Percentiles rank a stretch among this genome's conserved stretches.
Conservation (phyloP, 441 rosid genomes). For the Corymbia calophylla region DNA sequence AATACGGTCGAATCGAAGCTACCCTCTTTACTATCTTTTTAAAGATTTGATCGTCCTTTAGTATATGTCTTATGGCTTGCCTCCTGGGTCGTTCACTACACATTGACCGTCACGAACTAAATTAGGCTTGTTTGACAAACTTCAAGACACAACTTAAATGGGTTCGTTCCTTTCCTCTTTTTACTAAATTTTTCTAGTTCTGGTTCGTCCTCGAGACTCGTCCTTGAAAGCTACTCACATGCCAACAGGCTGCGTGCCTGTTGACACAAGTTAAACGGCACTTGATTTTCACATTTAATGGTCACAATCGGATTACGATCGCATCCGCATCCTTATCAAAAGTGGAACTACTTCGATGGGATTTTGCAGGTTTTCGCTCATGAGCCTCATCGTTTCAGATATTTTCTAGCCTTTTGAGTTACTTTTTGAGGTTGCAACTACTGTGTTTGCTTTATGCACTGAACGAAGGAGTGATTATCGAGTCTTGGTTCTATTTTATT, state of each 20-base stretch:
- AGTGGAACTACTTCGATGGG: not conserved
- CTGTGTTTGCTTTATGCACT: not conserved
- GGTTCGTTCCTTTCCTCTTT: not conserved
- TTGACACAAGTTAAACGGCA: not conserved
- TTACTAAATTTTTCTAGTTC: not conserved
- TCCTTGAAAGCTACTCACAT: not conserved
- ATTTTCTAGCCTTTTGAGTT: not conserved
- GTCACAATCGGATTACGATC: not conserved
- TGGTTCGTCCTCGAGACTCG: not conserved
- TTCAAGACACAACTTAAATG: not conserved
- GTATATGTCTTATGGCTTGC: not conserved
- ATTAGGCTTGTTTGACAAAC: not conserved
- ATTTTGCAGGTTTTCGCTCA: not conserved
- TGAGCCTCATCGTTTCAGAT: not conserved
- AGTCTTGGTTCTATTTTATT: not conserved
- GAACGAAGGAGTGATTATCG: not conserved
- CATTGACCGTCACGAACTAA: not conserved
- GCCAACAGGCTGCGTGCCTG: not conserved
- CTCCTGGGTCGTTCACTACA: not conserved
- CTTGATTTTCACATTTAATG: not conserved
- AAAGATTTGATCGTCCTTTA: not conserved
- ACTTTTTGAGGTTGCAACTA: not conserved
- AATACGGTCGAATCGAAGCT: not conserved
- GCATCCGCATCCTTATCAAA: not conserved
- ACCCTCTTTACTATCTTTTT: not conserved